Evolutionary conservation across 169 alveolate genomes (phyloP), one percentile per base, ranked within the genome.

Genomic region (Plasmodium falciparum): DNA sequence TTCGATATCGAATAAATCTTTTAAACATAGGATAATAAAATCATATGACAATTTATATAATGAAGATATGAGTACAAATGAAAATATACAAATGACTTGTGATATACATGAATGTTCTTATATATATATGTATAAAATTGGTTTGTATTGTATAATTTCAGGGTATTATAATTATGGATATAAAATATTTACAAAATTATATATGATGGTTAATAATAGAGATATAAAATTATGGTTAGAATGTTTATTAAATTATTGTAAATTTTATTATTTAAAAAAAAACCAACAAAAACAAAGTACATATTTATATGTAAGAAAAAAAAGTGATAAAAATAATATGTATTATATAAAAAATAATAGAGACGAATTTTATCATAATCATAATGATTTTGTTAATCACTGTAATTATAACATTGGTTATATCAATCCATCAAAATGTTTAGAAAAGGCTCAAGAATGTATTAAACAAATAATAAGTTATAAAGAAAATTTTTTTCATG

Each of bases 61-160:
- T 49, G 52, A 33, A 56, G 91, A 83, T 39, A 75, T 69, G 33
- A 83, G 11, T 33, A 26, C 45, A 83, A 3, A 59, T 56, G 58
- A 83, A 58, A 56, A 67, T 33, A 26, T 83, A 24, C 45, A 69
- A 69, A 47, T 83, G 59, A 69, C 54, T 83, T 67, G 54, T 54
- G 70, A 69, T 69, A 83, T 54, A 54, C 13, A 69, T 9, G 58
- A 83, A 67, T 69, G 8, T n/a, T 83, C 85, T 3, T 50, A 45
- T 83, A 69, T 83, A 56, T 83, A 83, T 56, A 12, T 83, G 61
- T 83, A 83, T 75, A 83, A 47, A 43, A 33, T 62, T 63, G 91
- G 91, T 15, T 49, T 67, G 22, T 58, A 52, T 56, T 83, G 91
- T 20, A 63, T 83, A 15, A 54, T 63, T 67, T 63, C 83, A 33